Conservation (phyloP, 257 asterid species). For the Nicotiana knightiana region DNA sequence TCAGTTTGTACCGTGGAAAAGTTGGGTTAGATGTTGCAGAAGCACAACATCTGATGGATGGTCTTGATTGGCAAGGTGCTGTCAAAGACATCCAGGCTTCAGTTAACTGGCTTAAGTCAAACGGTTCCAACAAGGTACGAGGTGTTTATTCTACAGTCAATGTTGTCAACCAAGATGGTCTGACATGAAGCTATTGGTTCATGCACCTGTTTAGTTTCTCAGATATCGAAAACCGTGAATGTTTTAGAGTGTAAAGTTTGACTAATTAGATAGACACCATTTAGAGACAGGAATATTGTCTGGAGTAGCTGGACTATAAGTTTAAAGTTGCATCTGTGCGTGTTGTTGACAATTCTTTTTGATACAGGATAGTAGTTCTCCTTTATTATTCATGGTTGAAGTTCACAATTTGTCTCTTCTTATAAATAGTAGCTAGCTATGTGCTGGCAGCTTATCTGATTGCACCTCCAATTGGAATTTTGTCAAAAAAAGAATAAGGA, state of each 20-base stretch:
- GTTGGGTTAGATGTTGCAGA: conserved; percentile 94
- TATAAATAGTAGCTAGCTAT: background rate
- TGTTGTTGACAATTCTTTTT: background rate
- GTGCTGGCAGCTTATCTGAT: background rate
- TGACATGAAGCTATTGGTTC: background rate
- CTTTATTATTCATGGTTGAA: background rate
- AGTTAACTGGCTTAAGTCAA: conserved; percentile 82
- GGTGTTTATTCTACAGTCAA: background rate
- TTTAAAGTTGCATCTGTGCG: background rate
- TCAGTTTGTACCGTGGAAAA: conserved; percentile 88
- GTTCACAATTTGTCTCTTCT: background rate
- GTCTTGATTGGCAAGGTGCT: conserved; percentile 96
- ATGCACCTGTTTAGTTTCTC: background rate
- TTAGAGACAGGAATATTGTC: background rate
- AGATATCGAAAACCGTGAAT: background rate
- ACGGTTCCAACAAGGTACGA: conserved; percentile 82
- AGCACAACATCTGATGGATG: conserved; percentile 97
- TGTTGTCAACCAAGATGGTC: background rate
- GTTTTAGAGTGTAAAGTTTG: background rate
- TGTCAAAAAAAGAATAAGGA: background rate
- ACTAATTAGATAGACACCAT: background rate
- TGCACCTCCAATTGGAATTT: background rate
- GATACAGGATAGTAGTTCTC: background rate
- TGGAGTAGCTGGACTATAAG: background rate
- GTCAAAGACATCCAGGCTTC: conserved; percentile 93